Evolutionary conservation across 1,139 yeast species (phyloP).

Genomic region (Nadsonia starkeyi-henricii): DNA sequence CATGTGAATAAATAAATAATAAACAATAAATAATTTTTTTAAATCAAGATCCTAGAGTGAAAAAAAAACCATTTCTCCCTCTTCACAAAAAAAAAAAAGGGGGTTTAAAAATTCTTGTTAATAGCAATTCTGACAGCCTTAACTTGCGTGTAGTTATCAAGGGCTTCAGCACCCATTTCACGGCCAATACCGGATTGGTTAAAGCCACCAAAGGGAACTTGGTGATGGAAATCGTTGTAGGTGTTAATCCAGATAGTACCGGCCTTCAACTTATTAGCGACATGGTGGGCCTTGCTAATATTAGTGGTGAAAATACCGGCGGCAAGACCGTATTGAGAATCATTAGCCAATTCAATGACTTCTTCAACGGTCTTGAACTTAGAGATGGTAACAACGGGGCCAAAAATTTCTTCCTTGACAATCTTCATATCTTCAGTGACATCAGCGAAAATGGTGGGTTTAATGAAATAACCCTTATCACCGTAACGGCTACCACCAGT

Average conservation of each 20-base stretch:
- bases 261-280: constrained; percentile 54
- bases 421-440: constrained; percentile 54
- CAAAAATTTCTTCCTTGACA: constrained; percentile 74
- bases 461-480: constrained; percentile 56
- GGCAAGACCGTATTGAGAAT: constrained; percentile 68
- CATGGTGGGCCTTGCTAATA: constrained; percentile 44
- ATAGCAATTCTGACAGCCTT: constrained; percentile 39
- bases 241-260: constrained; percentile 79
- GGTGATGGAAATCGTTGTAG: constrained; percentile 70
- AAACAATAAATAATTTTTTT: no score
- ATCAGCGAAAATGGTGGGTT: constrained; percentile 69
- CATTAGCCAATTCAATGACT: constrained; percentile 55
- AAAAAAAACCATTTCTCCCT: no score
- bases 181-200: constrained; percentile 84
- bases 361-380: constrained; percentile 65
- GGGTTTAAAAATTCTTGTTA: no score
- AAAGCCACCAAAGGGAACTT: constrained; percentile 74
- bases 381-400: constrained; percentile 67
- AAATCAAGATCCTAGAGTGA: no score
- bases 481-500: constrained; percentile 63
- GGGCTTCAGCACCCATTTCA: constrained; percentile 78
- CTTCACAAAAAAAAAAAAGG: no score
- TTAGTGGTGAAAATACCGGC: constrained; percentile 70
- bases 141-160: constrained; percentile 68
- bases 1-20: no score